Evolutionary conservation across 371 early-diverging fungal species (phyloP), one percentile per base, ranked within the genome.

Genomic region (Zopfochytrium polystomum): DNA sequence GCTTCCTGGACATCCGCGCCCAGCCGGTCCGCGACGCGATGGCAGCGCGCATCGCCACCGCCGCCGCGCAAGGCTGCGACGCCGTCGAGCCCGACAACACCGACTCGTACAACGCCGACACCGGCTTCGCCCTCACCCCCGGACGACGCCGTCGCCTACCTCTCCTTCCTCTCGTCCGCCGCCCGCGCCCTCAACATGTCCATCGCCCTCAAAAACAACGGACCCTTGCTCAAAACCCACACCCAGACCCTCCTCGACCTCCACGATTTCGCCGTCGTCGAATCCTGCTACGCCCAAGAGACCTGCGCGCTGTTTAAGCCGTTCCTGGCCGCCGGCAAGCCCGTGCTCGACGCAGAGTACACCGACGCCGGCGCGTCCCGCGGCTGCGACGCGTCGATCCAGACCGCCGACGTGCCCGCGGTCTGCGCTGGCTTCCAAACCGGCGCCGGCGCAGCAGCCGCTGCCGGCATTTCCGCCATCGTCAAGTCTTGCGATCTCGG

Each of bases 31-130:
- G 63, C 18, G 34, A 35, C 6, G 25, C n/a, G 18, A 31, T 30
- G 3, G 52, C 49, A 5, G 63, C 50, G 11, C 57, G 63, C 38
- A 58, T 57, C 30, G 63, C 26, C 22, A 63, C 49, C 32, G 42
- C 13, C n/a, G 42, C 11, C n/a, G n/a, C n/a, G n/a, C 63, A 65
- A 42, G 48, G 27, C 3, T 62, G 54, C 30, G 65, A 33, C 15
- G 62, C 23, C 13, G 55, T 67, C 18, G 72, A 72, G 20, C 64
- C 67, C 33, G 69, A 68, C 54, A 68, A 72, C 59, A 65, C 49
- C 18, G 72, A 68, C 48, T 31, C 23, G 27, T 72, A 66, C 46
- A 32, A 30, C 6, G n/a, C 29, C 11, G 46, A 55, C 26, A 57
- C 61, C 2, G 67, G 67, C n/a, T 66, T 70, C 45, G 9, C 13